Evolutionary conservation across 2,329 filamentous ascomycete species (phyloP).

Genomic region (Nemania sp.): DNA sequence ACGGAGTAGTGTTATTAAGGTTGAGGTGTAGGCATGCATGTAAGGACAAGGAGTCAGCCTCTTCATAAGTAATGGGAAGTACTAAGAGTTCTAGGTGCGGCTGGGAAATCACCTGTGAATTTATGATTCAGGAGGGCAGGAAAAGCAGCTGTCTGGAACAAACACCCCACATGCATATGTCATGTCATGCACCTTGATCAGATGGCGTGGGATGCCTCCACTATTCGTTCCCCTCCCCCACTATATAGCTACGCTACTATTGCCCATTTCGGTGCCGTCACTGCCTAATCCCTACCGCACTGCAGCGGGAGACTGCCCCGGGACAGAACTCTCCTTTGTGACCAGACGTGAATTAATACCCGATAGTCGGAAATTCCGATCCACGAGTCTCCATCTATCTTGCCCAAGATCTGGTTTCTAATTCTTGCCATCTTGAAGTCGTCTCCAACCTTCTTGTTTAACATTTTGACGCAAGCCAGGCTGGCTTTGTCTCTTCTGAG

Average conservation of each 20-base stretch:
- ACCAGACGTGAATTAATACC: too few species aligned
- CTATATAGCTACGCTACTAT: neutral
- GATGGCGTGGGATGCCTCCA: constrained; percentile 1
- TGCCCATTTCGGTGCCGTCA: constrained; percentile 2
- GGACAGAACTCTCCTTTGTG: too few species aligned
- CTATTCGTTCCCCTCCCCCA: neutral
- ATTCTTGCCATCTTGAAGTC: too few species aligned
- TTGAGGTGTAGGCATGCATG: too few species aligned
- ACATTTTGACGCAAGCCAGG: neutral
- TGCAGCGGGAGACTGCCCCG: too few species aligned
- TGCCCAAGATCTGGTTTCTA: too few species aligned
- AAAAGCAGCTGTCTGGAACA: neutral
- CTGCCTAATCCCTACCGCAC: neutral
- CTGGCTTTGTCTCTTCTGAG: neutral
- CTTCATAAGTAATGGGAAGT: too few species aligned
- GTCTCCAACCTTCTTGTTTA: neutral
- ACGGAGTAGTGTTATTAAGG: too few species aligned
- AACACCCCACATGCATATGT: neutral
- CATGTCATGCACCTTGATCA: constrained; percentile 5
- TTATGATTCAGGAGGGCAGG: neutral
- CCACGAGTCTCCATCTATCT: too few species aligned
- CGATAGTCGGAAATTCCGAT: neutral
- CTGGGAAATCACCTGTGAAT: too few species aligned
- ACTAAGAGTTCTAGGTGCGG: too few species aligned
- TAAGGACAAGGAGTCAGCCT: too few species aligned